Conservation (phyloP, 352 stramenopile species). For the Phytophthora pini region DNA sequence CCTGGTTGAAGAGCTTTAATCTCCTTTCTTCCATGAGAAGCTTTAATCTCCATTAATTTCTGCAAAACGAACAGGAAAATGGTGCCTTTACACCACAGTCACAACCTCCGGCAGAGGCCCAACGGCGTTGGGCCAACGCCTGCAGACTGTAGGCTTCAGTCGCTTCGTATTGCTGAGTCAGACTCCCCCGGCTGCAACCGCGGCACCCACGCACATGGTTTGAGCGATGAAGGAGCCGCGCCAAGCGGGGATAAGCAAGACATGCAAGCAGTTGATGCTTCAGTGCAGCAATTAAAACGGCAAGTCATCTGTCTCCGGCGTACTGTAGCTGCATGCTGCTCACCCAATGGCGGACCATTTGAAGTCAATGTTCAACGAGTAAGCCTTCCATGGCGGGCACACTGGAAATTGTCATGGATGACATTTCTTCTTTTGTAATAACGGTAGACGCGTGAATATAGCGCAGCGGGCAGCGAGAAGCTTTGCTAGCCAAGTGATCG, state of each 20-base stretch:
- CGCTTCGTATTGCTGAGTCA: constrained; percentile 16
- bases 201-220: constrained; percentile 5
- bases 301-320: constrained; percentile 3
- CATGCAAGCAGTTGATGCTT: neutral
- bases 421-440: neutral
- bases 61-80: constrained; percentile 11
- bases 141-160: neutral
- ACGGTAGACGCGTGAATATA: too few species aligned
- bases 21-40: constrained; percentile 9
- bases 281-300: neutral
- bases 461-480: neutral
- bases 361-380: neutral
- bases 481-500: neutral
- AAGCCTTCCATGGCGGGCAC: neutral
- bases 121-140: neutral
- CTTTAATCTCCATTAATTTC: constrained; percentile 15
- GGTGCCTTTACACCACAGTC: constrained; percentile 13
- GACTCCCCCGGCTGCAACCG: constrained; percentile 1
- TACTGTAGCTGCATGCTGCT: neutral
- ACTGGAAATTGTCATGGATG: neutral
- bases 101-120: neutral
- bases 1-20: neutral
- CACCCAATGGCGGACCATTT: neutral
- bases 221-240: neutral
- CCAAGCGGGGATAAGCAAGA: constrained; percentile 1